Percentiles rank a stretch among this genome's conserved stretches.
These are phyloP conservation scores for Pythium sukuiense DNA, from an alignment of 352 stramenopile genomes.

Conservation along the genomic window DNA sequence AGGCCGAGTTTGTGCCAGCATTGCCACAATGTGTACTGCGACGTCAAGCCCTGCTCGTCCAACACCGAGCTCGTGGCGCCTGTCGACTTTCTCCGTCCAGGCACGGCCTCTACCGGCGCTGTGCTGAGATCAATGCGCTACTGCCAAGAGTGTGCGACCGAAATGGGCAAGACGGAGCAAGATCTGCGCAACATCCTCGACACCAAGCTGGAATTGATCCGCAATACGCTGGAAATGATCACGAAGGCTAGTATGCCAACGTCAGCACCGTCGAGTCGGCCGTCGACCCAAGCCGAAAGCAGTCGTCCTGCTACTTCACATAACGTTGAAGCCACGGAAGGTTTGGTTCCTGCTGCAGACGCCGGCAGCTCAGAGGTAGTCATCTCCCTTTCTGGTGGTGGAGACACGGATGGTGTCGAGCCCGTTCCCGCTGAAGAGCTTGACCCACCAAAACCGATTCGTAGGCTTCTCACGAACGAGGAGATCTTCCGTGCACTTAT, in stretches of 20 bases:
- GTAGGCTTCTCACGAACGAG: slow-evolving; percentile 35
- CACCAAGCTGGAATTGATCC: slow-evolving; percentile 63
- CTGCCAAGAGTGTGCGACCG: slow-evolving; percentile 71
- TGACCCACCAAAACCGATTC: slow-evolving; percentile 13
- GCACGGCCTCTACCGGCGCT: slow-evolving; percentile 8
- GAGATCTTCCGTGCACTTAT: slow-evolving; percentile 49
- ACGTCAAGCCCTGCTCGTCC: slow-evolving; percentile 74
- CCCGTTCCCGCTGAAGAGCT: slow-evolving; percentile 7
- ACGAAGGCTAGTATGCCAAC: slow-evolving; percentile 21
- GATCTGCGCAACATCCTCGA: slow-evolving; percentile 62
- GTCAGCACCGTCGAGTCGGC: slow-evolving; percentile 11
- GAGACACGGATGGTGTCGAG: slow-evolving; percentile 28
- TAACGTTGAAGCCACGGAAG: background rate
- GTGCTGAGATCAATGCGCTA: slow-evolving; percentile 49
- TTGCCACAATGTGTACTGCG: slow-evolving; percentile 78
- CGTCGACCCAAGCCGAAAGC: slow-evolving; percentile 11
- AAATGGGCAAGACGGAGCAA: slow-evolving; percentile 71
- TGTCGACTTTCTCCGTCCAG: slow-evolving; percentile 18
- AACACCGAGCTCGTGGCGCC: slow-evolving; percentile 34
- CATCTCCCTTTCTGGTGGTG: background rate
- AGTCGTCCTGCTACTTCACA: background rate
- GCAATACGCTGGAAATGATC: slow-evolving; percentile 43
- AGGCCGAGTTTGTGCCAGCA: slow-evolving; percentile 76
- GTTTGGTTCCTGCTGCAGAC: background rate
- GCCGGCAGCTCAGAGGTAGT: background rate